These are phyloP conservation scores for Candida gigantensis DNA, from an alignment of 1,139 yeast species.

Conservation along the genomic window DNA sequence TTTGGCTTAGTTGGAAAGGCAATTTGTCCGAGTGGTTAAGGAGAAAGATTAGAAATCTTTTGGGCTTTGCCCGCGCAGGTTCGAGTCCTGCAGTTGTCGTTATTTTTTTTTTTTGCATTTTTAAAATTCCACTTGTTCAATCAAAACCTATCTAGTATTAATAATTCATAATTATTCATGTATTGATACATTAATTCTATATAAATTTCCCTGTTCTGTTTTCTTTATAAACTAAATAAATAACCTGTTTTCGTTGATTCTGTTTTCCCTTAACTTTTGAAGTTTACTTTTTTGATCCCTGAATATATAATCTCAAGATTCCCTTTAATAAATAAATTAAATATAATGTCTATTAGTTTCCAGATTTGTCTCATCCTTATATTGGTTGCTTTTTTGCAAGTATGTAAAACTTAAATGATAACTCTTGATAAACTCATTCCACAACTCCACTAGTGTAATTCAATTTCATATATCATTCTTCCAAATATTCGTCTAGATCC, in stretches of 20 bases:
- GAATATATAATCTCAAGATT: no score
- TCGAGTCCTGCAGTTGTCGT: constrained; percentile 61
- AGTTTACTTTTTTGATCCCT: no score
- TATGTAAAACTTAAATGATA: no score
- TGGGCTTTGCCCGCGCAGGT: constrained; percentile 64
- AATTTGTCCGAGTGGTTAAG: constrained; percentile 31
- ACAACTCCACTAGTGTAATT: no score
- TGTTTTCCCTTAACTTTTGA: no score
- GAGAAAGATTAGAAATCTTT: constrained; percentile 59
- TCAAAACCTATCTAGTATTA: background rate
- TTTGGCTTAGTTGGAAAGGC: no score
- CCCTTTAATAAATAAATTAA: no score
- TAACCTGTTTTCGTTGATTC: no score
- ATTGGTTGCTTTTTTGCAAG: no score
- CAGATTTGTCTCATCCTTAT: no score
- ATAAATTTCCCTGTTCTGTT: background rate
- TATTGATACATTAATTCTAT: background rate
- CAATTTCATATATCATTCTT: constrained; percentile 14
- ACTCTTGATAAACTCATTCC: no score
- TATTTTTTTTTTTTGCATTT: constrained; percentile 21
- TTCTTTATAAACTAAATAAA: background rate
- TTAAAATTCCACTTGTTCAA: background rate
- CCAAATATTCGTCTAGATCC: constrained; percentile 40
- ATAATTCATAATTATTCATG: background rate
- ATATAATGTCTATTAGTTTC: no score